Conservation (phyloP, 257 asterid species). For the Solanum rostratum region DNA sequence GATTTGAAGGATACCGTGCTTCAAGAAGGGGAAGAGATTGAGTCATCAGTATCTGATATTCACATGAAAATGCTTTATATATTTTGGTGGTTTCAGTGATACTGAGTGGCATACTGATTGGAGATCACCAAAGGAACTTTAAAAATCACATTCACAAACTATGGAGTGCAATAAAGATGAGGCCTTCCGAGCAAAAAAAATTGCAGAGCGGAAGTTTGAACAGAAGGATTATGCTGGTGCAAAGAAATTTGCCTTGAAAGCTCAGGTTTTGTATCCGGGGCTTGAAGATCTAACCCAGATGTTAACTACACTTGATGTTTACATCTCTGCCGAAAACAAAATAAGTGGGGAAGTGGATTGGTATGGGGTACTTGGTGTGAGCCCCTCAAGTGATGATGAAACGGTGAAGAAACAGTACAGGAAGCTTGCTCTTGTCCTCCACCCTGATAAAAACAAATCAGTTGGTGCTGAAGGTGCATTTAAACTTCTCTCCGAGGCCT, state of each 20-base stretch:
- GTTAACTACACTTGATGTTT: conserved; percentile 48
- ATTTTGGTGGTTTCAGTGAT: neutral
- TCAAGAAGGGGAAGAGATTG: neutral
- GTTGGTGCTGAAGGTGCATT: conserved; percentile 71
- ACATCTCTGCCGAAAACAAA: conserved; percentile 54
- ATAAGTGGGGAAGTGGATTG: conserved; percentile 56
- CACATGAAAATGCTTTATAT: neutral
- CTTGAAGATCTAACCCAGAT: conserved; percentile 52
- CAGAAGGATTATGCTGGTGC: conserved; percentile 52
- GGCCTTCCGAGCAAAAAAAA: conserved; percentile 48
- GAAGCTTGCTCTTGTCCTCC: conserved; percentile 63
- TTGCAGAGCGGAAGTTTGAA: conserved; percentile 52
- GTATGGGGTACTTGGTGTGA: conserved; percentile 61
- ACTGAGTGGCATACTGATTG: conserved; percentile 11
- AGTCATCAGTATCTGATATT: neutral
- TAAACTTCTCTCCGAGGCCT: conserved; percentile 59
- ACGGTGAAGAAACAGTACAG: conserved; percentile 50
- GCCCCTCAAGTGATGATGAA: conserved; percentile 55
- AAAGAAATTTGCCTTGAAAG: conserved; percentile 53
- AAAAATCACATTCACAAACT: conserved; percentile 3
- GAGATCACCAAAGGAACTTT: conserved; percentile 2
- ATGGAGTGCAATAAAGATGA: conserved; percentile 86
- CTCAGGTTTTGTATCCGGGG: conserved; percentile 45
- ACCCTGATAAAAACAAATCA: conserved; percentile 69
- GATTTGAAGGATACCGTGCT: neutral